Evolutionary conservation across 306 rosid genomes (phyloP).

Genomic region (Macrotyloma uniflorum): DNA sequence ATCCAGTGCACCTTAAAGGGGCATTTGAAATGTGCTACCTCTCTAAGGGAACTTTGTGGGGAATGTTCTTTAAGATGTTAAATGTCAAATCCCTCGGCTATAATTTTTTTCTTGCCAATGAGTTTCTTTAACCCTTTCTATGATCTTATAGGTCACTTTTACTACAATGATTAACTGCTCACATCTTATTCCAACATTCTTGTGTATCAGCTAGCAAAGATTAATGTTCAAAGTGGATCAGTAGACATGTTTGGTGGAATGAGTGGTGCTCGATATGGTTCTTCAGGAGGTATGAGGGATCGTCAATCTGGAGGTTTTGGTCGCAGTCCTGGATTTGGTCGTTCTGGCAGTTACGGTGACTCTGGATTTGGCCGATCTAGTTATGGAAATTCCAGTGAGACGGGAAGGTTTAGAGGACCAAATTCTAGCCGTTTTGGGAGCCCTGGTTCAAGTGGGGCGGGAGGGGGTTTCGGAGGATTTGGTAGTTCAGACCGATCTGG

Average conservation of each 20-base stretch:
- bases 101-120: slow-evolving; percentile 5
- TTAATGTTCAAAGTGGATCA: slow-evolving; percentile 59
- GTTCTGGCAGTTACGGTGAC: slow-evolving; percentile 45
- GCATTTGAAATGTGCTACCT: neutral
- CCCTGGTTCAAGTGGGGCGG: slow-evolving; percentile 30
- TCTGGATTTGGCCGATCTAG: slow-evolving; percentile 55
- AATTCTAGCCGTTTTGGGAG: slow-evolving; percentile 52
- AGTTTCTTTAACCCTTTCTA: neutral
- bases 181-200: slow-evolving; percentile 28
- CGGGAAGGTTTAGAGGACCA: slow-evolving; percentile 41
- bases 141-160: neutral
- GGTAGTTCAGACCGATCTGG: slow-evolving; percentile 40
- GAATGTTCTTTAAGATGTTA: neutral
- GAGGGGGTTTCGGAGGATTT: slow-evolving; percentile 36
- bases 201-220: slow-evolving; percentile 74
- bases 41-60: neutral
- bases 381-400: slow-evolving; percentile 44
- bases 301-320: slow-evolving; percentile 52
- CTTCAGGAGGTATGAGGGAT: slow-evolving; percentile 48
- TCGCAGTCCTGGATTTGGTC: slow-evolving; percentile 57
- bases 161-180: slow-evolving; percentile 28
- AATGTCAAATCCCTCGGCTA: neutral
- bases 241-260: slow-evolving; percentile 53
- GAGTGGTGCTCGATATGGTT: slow-evolving; percentile 57
- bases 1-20: neutral